Conservation (phyloP, 2,329 filamentous ascomycete genomes). For the Microsporum audouinii region DNA sequence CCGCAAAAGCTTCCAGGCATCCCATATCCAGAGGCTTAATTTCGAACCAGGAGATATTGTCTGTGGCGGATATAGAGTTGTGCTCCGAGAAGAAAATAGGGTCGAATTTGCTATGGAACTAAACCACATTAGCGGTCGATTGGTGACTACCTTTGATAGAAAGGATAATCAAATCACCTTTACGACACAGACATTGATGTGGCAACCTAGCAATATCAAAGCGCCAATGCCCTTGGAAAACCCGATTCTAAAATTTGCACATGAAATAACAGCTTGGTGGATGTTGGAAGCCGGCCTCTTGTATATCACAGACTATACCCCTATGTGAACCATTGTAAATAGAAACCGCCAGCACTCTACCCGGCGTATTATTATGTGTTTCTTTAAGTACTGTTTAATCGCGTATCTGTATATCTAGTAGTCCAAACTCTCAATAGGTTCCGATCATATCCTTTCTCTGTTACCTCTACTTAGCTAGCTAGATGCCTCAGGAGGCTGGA, state of each 20-base stretch:
- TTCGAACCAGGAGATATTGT: conserved; percentile 24
- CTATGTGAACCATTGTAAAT: neutral
- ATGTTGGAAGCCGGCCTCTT: conserved; percentile 15
- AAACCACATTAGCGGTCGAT: neutral
- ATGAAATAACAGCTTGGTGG: conserved; percentile 29
- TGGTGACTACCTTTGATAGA: neutral
- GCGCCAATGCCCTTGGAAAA: conserved; percentile 18
- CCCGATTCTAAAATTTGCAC: conserved; percentile 20
- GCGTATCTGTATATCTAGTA: neutral
- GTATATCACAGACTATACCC: neutral
- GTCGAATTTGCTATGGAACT: conserved; percentile 25
- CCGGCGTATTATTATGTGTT: no score
- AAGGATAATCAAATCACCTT: neutral
- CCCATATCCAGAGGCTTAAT: conserved; percentile 20
- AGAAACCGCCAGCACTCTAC: neutral
- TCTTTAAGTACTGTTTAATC: neutral
- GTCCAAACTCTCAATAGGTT: neutral
- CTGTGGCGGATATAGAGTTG: conserved; percentile 24
- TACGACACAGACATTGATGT: conserved; percentile 3
- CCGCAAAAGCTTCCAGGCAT: conserved; percentile 18
- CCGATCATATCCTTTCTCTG: no score
- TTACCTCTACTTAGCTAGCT: no score
- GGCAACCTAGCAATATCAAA: neutral
- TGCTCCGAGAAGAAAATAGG: conserved; percentile 16
- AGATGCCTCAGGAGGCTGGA: neutral